Percentiles rank a stretch among this genome's conserved stretches.
These are phyloP conservation scores for Cercophora newfieldiana DNA, from an alignment of 495 filamentous ascomycete species.

Conservation along the genomic window DNA sequence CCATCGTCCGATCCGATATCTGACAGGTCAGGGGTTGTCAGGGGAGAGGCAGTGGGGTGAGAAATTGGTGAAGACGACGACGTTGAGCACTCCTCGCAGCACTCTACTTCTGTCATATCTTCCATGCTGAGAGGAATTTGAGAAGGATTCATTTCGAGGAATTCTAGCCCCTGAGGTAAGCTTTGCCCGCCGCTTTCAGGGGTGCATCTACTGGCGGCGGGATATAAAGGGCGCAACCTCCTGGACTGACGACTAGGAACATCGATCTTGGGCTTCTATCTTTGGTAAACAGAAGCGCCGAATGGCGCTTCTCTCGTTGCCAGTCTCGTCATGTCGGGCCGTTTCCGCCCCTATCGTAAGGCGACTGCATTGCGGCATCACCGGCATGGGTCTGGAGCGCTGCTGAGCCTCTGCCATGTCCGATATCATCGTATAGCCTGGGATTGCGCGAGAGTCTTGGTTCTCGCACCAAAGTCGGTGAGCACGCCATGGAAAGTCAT, in stretches of 20 bases:
- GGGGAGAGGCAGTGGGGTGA: conserved; percentile 16
- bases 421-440: background rate
- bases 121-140: background rate
- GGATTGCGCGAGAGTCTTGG: background rate
- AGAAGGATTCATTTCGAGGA: background rate
- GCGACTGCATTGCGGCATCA: background rate
- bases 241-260: background rate
- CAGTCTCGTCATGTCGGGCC: background rate
- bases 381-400: background rate
- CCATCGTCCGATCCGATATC: conserved; percentile 16
- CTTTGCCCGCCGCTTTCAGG: background rate
- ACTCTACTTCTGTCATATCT: background rate
- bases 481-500: background rate
- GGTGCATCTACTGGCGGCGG: background rate
- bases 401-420: background rate
- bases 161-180: background rate
- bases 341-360: background rate
- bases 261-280: background rate
- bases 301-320: background rate
- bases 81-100: conserved; percentile 13
- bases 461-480: background rate
- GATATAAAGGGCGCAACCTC: background rate
- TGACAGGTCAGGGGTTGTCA: conserved; percentile 28
- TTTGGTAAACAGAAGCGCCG: background rate
- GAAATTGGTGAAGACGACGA: background rate